phyloP scores from a whole-genome alignment of 2,329 filamentous ascomycete species.

The Cercospora beticola region DNA sequence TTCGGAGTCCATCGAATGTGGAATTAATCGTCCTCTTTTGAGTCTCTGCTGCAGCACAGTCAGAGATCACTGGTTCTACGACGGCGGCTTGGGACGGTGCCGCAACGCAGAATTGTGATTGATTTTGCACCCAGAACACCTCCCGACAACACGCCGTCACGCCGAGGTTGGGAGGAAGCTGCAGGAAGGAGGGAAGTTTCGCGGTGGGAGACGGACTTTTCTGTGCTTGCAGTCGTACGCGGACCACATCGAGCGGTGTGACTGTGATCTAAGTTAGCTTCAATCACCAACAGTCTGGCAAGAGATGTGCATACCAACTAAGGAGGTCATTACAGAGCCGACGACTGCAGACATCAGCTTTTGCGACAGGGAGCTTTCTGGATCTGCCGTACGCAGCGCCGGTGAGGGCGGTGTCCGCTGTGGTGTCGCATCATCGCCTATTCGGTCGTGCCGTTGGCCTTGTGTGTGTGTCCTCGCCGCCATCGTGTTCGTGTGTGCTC shows the following conservation, averaged over 20 bases:
- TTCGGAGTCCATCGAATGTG: conserved; percentile 85
- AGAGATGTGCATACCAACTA: conserved; percentile 65
- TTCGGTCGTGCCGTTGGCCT: conserved; percentile 43
- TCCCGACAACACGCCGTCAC: conserved; percentile 94
- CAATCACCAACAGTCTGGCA: not conserved
- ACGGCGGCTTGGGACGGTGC: conserved; percentile 40
- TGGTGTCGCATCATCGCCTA: conserved; percentile 25
- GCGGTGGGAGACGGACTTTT: conserved; percentile 55
- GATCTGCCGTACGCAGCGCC: conserved; percentile 27
- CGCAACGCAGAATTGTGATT: conserved; percentile 75
- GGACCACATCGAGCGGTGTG: conserved; percentile 93
- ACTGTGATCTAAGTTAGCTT: conserved; percentile 53
- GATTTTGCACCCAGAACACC: conserved; percentile 93
- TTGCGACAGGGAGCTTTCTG: conserved; percentile 76
- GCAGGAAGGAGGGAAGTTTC: conserved; percentile 57
- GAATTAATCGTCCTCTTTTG: conserved; percentile 82
- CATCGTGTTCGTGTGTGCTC: not conserved
- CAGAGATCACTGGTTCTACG: conserved; percentile 43
- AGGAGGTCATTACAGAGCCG: conserved; percentile 83
- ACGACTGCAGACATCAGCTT: conserved; percentile 94
- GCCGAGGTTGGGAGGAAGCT: conserved; percentile 79
- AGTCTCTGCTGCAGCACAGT: conserved; percentile 85
- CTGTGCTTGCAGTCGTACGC: conserved; percentile 91
- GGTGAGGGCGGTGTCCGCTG: conserved; percentile 14
- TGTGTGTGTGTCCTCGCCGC: conserved; percentile 27